These are phyloP conservation scores for Eryngium alpinum DNA, from an alignment of 140 eudicot species.

Conservation along the genomic window DNA sequence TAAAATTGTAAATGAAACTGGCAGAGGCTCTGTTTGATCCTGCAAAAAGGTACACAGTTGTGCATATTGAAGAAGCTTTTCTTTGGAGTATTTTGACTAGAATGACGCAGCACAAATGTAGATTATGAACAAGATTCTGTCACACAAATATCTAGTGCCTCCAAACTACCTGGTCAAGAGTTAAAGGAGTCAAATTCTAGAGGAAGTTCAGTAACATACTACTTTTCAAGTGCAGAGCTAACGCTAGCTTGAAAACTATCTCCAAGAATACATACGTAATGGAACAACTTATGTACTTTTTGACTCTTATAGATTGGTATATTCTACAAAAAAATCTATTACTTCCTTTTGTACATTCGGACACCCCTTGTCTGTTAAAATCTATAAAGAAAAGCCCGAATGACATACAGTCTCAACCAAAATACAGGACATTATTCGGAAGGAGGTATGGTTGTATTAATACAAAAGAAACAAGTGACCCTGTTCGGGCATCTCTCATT, in stretches of 20 bases:
- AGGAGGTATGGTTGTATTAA: too few relatives aligned
- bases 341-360: too few relatives aligned
- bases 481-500: too few relatives aligned
- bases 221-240: slow-evolving; percentile 10
- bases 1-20: slow-evolving; percentile 58
- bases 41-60: slow-evolving; percentile 31
- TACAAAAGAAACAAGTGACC: too few relatives aligned
- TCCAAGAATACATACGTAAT: slow-evolving; percentile 9
- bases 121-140: slow-evolving; percentile 37
- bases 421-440: too few relatives aligned
- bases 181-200: slow-evolving; percentile 11
- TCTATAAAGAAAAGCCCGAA: too few relatives aligned
- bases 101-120: slow-evolving; percentile 26
- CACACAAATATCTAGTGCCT: slow-evolving; percentile 11
- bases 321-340: too few relatives aligned
- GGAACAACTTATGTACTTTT: too few relatives aligned
- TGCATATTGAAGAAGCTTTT: slow-evolving; percentile 30
- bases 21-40: slow-evolving; percentile 25
- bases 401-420: too few relatives aligned
- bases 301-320: too few relatives aligned
- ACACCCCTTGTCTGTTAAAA: too few relatives aligned
- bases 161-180: slow-evolving; percentile 15
- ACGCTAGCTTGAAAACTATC: slow-evolving; percentile 10
- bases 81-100: slow-evolving; percentile 45
- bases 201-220: not conserved